Percentiles rank a stretch among this genome's conserved stretches.
Evolutionary conservation across 2,329 filamentous ascomycete genomes (phyloP).

Genomic region (Rhexocercosporidium sp.): DNA sequence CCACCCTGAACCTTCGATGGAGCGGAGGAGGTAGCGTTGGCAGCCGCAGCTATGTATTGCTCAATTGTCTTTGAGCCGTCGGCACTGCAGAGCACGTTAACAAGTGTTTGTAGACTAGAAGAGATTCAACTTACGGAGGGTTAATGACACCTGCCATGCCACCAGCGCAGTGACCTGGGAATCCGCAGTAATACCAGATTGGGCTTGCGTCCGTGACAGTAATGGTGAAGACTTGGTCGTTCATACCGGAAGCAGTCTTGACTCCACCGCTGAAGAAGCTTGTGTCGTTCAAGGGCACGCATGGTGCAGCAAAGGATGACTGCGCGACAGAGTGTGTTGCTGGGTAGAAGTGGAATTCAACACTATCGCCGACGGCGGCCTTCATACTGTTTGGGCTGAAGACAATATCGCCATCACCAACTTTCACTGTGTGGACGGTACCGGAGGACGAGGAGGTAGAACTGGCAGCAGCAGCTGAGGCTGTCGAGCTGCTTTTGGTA

Average conservation of each 20-base stretch:
- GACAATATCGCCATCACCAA: conserved; percentile 44
- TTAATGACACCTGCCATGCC: conserved; percentile 54
- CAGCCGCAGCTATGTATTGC: conserved; percentile 26
- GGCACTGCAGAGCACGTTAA: conserved; percentile 17
- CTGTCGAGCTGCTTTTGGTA: conserved; percentile 25
- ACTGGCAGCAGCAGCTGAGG: conserved; percentile 19
- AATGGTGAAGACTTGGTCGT: conserved; percentile 48
- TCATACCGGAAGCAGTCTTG: conserved; percentile 28
- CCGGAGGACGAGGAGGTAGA: conserved; percentile 29
- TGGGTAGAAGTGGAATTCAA: conserved; percentile 62
- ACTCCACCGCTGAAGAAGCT: conserved; percentile 34
- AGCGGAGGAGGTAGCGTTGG: conserved; percentile 16
- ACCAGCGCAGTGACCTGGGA: conserved; percentile 45
- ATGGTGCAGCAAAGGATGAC: conserved; percentile 43
- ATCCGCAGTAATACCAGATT: conserved; percentile 51
- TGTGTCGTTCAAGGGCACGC: conserved; percentile 39
- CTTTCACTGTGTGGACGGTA: conserved; percentile 41
- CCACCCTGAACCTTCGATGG: conserved; percentile 30
- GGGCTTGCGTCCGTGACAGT: conserved; percentile 47
- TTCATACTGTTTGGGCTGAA: conserved; percentile 58
- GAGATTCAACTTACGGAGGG: conserved; percentile 38
- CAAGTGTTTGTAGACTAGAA: neutral
- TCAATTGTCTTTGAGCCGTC: conserved; percentile 26
- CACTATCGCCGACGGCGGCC: conserved; percentile 53
- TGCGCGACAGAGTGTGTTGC: conserved; percentile 56